Percentiles rank a stretch among this genome's conserved stretches.
Evolutionary conservation across 2,329 filamentous ascomycete species (phyloP).

Genomic region (Phialophora expanda): DNA sequence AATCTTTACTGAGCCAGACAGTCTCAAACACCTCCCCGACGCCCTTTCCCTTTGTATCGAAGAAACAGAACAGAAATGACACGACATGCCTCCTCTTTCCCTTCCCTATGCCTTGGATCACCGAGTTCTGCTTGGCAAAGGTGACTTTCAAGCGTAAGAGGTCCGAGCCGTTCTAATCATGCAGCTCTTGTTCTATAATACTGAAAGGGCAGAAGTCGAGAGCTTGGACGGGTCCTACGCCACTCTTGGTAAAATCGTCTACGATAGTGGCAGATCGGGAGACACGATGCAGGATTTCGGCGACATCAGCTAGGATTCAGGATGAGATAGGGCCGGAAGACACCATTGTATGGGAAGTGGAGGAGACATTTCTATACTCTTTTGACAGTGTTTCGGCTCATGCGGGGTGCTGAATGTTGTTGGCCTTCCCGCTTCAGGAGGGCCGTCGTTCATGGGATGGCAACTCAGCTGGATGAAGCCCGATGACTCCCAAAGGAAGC

Average conservation of each 20-base stretch:
- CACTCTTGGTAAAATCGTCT: background rate
- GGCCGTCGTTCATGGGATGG: background rate
- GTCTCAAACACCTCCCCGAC: constrained; percentile 19
- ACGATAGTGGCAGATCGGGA: background rate
- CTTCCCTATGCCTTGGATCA: background rate
- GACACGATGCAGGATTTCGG: background rate
- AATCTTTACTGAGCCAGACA: constrained; percentile 11
- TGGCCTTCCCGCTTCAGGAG: background rate
- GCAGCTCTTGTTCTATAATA: background rate
- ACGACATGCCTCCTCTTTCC: background rate
- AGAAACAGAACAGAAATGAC: background rate
- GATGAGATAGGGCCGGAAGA: too few species aligned
- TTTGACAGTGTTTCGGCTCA: background rate
- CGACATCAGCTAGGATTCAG: background rate
- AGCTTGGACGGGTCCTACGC: background rate
- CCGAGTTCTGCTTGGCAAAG: background rate
- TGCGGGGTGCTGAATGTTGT: background rate
- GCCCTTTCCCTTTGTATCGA: constrained; percentile 10
- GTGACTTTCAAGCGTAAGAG: background rate
- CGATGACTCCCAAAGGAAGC: background rate
- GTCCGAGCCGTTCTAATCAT: background rate
- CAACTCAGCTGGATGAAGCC: background rate
- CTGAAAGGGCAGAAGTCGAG: background rate
- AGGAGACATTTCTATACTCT: background rate
- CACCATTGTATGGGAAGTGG: background rate